Percentiles rank a stretch among this genome's conserved stretches.
Conservation (phyloP, 2,329 filamentous ascomycete genomes). For the Arachnomyces sp. region DNA sequence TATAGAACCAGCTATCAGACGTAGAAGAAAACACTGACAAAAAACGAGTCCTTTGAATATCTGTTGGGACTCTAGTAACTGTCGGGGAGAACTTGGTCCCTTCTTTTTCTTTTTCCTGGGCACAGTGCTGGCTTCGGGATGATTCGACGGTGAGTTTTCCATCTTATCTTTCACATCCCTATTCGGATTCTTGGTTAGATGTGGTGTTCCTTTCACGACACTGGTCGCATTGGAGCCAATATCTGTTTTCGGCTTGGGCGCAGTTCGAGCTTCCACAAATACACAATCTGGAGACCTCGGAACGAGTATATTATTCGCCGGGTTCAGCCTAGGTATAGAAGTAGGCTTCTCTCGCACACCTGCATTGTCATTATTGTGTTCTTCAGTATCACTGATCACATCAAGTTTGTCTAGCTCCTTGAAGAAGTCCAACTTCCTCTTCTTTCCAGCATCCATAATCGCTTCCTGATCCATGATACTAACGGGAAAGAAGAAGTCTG, state of each 20-base stretch:
- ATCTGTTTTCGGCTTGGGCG: no score
- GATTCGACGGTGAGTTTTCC: neutral
- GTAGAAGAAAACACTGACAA: conserved; percentile 31
- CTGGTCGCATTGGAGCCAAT: no score
- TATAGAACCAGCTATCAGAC: neutral
- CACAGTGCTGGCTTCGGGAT: neutral
- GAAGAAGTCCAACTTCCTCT: conserved; percentile 27
- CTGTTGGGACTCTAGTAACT: conserved; percentile 45
- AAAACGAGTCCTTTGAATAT: conserved; percentile 58
- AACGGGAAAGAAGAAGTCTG: neutral
- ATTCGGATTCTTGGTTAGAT: neutral
- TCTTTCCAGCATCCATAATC: conserved; percentile 2
- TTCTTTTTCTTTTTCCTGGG: conserved; percentile 21
- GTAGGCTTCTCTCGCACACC: no score
- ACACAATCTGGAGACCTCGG: neutral
- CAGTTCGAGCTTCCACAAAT: no score
- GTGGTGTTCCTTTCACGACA: conserved; percentile 1
- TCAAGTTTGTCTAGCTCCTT: conserved; percentile 23
- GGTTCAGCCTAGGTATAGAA: no score
- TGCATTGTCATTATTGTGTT: neutral
- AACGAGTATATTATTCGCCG: conserved; percentile 1
- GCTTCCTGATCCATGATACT: conserved; percentile 1
- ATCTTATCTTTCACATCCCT: conserved; percentile 1
- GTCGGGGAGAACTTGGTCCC: conserved; percentile 31
- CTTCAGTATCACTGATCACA: neutral